Base-by-base conservation (phyloP, 2,329 filamentous ascomycete species). In the Exophiala dermatitidis region DNA sequence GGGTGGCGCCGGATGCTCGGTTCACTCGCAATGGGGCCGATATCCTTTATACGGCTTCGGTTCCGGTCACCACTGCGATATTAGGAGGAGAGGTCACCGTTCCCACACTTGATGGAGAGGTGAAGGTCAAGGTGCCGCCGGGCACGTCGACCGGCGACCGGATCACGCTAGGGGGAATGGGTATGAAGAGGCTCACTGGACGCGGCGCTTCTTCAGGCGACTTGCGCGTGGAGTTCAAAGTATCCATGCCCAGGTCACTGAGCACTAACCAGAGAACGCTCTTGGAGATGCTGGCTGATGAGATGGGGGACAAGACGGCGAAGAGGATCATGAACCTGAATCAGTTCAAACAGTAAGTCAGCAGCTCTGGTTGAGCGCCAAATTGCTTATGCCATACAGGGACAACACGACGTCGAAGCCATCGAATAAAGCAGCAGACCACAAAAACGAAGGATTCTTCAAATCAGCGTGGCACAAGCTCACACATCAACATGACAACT, bases 221-320 rank as follows among this genome's bases (percentile, higher is more conserved):
- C 66, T 73, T 98, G 56, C 85, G 83, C 67, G 90, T 98, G 4
- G 91, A 98, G 69, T 98, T 95, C 79, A 89, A 89, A 69, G 88
- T 98, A 43, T 76, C 81, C 50, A 95, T 97, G 88, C 93, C 93
- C 43, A 97, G 95, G 73, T 96, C 91, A 65, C 77, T 98, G 60
- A 89, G 81, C 50, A 81, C 86, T 43, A 97, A 95, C 72, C 90
- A 98, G 74, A 81, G 93, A 50, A 94, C 88, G 0, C 86, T 98
- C 54, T 74, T 95, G 42, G 93, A 98, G 74, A 91, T 97, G 82
- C 81, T 98, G 60, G 93, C 93, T 4, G 90, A 98, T 64, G 93
- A 98, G 74, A 86, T 98, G 83, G 85, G 81, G 37, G 93, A 98
- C 71, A 90, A 90, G 75, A 88, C 82, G 30, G 93, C 93, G 33